Base-by-base conservation (phyloP, 768 basidiomycete genomes). In the Pleurotus tuber-regium region DNA sequence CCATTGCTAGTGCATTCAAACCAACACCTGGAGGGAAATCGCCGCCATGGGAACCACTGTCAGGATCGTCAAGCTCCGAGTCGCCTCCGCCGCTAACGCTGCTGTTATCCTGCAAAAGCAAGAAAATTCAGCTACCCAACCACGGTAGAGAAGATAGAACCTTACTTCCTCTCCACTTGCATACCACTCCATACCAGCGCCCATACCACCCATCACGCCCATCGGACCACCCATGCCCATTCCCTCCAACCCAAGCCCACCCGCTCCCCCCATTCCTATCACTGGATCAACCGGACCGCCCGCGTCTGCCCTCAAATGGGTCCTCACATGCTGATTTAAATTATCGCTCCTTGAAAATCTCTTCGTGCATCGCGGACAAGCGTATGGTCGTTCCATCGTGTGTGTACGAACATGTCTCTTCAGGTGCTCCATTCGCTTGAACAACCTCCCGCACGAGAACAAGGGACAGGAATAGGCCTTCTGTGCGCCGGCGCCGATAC, bases 351-450 rank as follows among this genome's bases (percentile, higher is more conserved):
- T 75, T 57, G 89, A 90, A 68, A 97, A 97, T 54, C 80, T 77
- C 75, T 91, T 92, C 61, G 76, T 73, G 66, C 93, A 96, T 21
- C 74, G 70, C 38, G 77, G 70, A 63, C 93, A 94, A 49, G 75
- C 74, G 67, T 83, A 95, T 1, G 93, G 92, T 31, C 86, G 74
- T 66, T 95, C 92, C 80, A 90, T 80, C 23, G 92, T 94, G 63
- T 96, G 93, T 7, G 92, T 92, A 53, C 91, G 79, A 25, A 93
- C 69, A 66, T 96, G 93, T 38, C 92, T 71, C 69, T 90, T 89
- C 58, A 95, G 78, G 63, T 96, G 92, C 63, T 96, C 93, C 80
- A 88, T 86, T 9, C 93, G 83, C 76, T 92, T 94, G 81, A 95
- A 96, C 58, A 87, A 70, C 55, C 88, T 75, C 2, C 88, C 83